Evolutionary conservation across 345 rosid species (phyloP), one percentile per base, ranked within the genome.

Genomic region (Excoecaria agallocha): DNA sequence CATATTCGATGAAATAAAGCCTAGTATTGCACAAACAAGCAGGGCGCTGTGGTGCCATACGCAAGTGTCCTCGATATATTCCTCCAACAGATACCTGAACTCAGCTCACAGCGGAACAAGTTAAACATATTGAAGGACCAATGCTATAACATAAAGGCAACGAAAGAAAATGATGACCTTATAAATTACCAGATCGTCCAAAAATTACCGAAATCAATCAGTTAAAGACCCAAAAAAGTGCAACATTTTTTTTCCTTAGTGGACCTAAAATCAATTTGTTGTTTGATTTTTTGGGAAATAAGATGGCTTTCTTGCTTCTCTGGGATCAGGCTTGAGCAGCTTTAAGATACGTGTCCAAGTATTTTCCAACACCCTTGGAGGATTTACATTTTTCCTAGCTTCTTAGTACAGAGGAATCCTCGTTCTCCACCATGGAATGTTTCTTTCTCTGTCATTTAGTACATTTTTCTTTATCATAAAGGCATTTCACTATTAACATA

Each of bases 41-140:
- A 41, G 2, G 30, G 45, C 45, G 1, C 8, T 8, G 45, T 41
- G 45, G 0, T 41, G 45, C 8, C 45, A 41, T 41, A 41, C 0
- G 71, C 77, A 94, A 79, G 78, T 72, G 85, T 84, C 98, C 97
- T 69, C 93, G 97, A 78, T 92, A 94, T 70, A 72, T 71, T 80
- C 85, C 93, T 82, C 77, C 81, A 68, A 92, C 83, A 71, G 84
- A 83, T 55, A 88, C 88, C 97, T 94, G 80, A 51, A 13, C 19
- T 69, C 22, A 60, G 45, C 50, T 57, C 55, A 69, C 6, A 62
- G 4, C 16, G 38, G 78, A 77, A 46, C 69, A 67, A 62, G 66
- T 71, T 20, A 70, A 68, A 56, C 51, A 43, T 41, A 12, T 30
- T 57, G 12, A 54, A 46, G 46, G 41, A 59, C 66, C n/a, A 9